These are phyloP conservation scores for Psilocybe subaeruginosa DNA, from an alignment of 768 basidiomycete species.

Conservation along the genomic window DNA sequence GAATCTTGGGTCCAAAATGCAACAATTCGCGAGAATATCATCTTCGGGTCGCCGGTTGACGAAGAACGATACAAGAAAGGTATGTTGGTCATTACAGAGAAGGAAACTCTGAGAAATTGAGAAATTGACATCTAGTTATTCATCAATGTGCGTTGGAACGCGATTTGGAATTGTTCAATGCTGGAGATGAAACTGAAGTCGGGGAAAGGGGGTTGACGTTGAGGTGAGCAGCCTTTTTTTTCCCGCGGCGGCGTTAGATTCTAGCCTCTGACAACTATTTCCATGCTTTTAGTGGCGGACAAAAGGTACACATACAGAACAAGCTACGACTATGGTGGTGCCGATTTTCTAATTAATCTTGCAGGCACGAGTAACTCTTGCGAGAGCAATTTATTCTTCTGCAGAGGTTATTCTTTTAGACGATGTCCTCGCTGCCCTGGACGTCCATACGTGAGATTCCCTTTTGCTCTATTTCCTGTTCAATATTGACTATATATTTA, in stretches of 20 bases:
- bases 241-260: too few species aligned
- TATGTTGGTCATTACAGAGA: background rate
- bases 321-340: too few species aligned
- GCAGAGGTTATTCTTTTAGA: conserved; percentile 73
- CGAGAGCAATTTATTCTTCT: conserved; percentile 47
- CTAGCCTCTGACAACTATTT: background rate
- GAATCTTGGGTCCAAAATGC: conserved; percentile 84
- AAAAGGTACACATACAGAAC: conserved; percentile 26
- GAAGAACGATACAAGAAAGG: conserved; percentile 72
- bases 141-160: conserved; percentile 72
- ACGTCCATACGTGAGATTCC: conserved; percentile 45
- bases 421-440: conserved; percentile 70
- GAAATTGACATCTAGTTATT: background rate
- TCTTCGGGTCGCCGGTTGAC: conserved; percentile 76
- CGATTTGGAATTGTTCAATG: conserved; percentile 69
- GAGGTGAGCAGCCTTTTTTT: conserved; percentile 32
- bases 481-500: background rate
- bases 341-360: too few species aligned
- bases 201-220: conserved; percentile 70
- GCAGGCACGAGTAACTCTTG: conserved; percentile 50
- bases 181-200: conserved; percentile 70
- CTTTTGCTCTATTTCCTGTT: background rate
- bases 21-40: conserved; percentile 77
- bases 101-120: too few species aligned
- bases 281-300: conserved; percentile 37